Percentiles rank a stretch among this genome's conserved stretches.
phyloP scores from a whole-genome alignment of 176 grass and related monocot species.

The Bolboschoenus planiculmis region DNA sequence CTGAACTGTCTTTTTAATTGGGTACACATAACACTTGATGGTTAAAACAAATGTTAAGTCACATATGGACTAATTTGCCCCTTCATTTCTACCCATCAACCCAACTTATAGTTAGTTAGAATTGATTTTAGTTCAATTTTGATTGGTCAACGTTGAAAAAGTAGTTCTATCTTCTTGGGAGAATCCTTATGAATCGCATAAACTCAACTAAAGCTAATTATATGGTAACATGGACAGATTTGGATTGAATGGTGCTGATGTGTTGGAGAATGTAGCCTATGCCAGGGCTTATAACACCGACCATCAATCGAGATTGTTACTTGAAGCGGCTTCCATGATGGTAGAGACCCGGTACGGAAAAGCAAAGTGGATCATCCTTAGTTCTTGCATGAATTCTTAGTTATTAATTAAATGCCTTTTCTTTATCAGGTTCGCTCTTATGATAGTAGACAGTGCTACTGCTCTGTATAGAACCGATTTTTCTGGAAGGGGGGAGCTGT shows the following conservation, averaged over 20 bases:
- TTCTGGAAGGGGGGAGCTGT: slow-evolving; percentile 89
- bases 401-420: slow-evolving; percentile 1
- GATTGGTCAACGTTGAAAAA: not conserved
- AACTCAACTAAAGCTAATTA: slow-evolving; percentile 4
- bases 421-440: slow-evolving; percentile 77
- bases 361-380: not conserved
- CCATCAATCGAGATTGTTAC: slow-evolving; percentile 79
- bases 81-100: not conserved
- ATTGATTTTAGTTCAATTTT: not conserved
- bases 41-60: not conserved
- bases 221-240: slow-evolving; percentile 40
- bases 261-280: slow-evolving; percentile 95
- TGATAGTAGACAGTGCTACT: slow-evolving; percentile 95
- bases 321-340: slow-evolving; percentile 96
- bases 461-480: slow-evolving; percentile 94
- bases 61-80: not conserved
- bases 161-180: not conserved
- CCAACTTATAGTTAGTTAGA: not conserved
- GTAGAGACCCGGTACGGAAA: slow-evolving; percentile 58
- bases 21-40: not conserved
- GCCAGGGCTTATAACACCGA: slow-evolving; percentile 92
- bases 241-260: slow-evolving; percentile 92
- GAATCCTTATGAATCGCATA: not conserved
- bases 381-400: not conserved
- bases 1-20: not conserved